A percentile compares a stretch with the other conserved stretches of the same genome.
phyloP scores from a whole-genome alignment of 1,284 basidiomycete genomes.

The Takashimella koratensis region DNA sequence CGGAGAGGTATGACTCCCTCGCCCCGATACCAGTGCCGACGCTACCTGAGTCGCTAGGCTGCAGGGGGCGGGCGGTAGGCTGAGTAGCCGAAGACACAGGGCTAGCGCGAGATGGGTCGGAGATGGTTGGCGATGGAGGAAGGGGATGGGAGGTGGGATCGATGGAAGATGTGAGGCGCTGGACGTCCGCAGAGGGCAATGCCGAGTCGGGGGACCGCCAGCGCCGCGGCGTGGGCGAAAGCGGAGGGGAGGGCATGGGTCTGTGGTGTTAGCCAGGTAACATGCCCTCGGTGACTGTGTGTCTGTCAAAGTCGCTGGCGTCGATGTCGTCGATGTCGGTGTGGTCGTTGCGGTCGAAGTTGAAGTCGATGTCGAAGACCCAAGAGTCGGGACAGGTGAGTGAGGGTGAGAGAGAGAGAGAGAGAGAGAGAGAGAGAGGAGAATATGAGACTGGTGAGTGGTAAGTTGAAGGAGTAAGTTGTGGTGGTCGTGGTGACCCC shows the following conservation, averaged over 20 bases:
- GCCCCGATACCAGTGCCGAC: background rate
- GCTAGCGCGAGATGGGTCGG: too few relatives aligned
- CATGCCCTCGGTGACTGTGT: background rate
- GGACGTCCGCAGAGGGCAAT: conserved; percentile 28
- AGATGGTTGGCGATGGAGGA: conserved; percentile 15
- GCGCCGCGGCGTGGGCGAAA: conserved; percentile 39
- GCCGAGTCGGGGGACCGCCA: conserved; percentile 22
- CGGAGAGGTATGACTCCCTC: background rate
- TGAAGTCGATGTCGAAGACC: background rate
- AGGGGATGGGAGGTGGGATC: conserved; percentile 13
- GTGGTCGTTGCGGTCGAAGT: too few relatives aligned
- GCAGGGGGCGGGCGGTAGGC: background rate
- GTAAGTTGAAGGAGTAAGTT: background rate
- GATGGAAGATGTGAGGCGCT: conserved; percentile 7
- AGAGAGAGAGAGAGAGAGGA: background rate
- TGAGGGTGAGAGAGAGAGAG: background rate
- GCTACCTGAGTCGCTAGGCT: background rate
- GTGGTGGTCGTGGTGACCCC: background rate
- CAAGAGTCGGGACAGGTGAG: background rate
- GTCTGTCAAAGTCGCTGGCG: too few relatives aligned
- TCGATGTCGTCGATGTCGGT: too few relatives aligned
- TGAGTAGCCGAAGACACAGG: conserved; percentile 1
- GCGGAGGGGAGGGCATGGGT: conserved; percentile 28
- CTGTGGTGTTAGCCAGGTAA: background rate
- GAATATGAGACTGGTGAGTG: background rate